phyloP scores from a whole-genome alignment of 805 yeast genomes.

The Debaryomyces hansenii region DNA sequence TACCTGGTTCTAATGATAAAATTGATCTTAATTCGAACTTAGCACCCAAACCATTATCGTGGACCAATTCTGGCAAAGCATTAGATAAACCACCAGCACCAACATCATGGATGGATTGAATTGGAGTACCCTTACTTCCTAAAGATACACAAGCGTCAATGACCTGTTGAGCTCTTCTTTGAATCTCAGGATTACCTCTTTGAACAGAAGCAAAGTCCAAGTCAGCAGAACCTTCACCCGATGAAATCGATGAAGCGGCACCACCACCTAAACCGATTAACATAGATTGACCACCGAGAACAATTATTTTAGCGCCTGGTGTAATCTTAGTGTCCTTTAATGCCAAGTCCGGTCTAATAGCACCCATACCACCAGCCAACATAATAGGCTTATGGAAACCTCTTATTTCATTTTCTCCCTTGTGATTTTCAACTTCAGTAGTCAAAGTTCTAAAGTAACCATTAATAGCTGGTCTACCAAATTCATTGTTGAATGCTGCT shows the following conservation, averaged over 20 bases:
- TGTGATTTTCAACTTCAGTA: slow-evolving; percentile 63
- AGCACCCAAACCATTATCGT: slow-evolving; percentile 96
- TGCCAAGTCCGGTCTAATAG: slow-evolving; percentile 90
- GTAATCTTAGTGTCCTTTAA: slow-evolving; percentile 84
- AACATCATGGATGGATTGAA: slow-evolving; percentile 95
- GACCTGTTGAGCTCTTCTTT: slow-evolving; percentile 98
- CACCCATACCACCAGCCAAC: slow-evolving; percentile 99
- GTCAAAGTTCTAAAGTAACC: slow-evolving; percentile 97
- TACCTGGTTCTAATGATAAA: slow-evolving; percentile 89
- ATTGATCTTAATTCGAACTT: slow-evolving; percentile 87
- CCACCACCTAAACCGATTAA: slow-evolving; percentile 99
- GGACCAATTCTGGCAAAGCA: slow-evolving; percentile 96
- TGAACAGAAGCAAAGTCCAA: slow-evolving; percentile 98
- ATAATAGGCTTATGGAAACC: slow-evolving; percentile 99
- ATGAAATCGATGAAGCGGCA: slow-evolving; percentile 96
- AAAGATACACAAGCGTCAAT: slow-evolving; percentile 89
- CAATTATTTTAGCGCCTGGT: slow-evolving; percentile 89
- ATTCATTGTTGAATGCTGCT: slow-evolving; percentile 97
- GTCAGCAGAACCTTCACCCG: slow-evolving; percentile 95
- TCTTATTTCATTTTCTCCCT: slow-evolving; percentile 71
- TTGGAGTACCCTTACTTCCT: slow-evolving; percentile 66
- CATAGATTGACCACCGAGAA: slow-evolving; percentile 97
- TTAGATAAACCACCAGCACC: slow-evolving; percentile 99
- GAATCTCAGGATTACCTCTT: slow-evolving; percentile 99
- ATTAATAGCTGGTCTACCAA: slow-evolving; percentile 95